Percentiles rank a stretch among this genome's conserved stretches.
Conservation (phyloP, 1,139 yeast species). For the Kurtzmaniella natalensis region DNA sequence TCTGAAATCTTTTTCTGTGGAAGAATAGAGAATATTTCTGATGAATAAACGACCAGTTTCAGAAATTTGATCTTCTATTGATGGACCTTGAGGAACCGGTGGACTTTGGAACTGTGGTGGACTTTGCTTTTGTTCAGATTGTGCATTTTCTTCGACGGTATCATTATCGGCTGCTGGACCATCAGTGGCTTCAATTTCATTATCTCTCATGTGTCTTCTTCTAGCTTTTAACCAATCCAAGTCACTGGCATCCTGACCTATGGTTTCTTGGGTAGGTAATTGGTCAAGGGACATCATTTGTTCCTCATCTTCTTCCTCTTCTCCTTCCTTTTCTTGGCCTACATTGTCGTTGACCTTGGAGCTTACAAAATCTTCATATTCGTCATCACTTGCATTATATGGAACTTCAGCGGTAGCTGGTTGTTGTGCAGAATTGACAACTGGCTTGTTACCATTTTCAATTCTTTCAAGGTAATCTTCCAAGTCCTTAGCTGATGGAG, state of each 20-base stretch:
- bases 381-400: conserved; percentile 61
- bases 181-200: conserved; percentile 16
- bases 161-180: not conserved
- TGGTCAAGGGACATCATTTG: conserved; percentile 16
- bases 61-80: conserved; percentile 40
- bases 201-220: conserved; percentile 68
- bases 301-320: conserved; percentile 15
- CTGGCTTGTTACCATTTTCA: conserved; percentile 14
- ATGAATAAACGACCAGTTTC: conserved; percentile 81
- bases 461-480: conserved; percentile 34
- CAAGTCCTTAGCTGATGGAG: conserved; percentile 40
- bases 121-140: conserved; percentile 12
- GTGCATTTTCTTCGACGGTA: conserved; percentile 16
- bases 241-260: conserved; percentile 62
- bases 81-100: conserved; percentile 4
- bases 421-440: conserved; percentile 15
- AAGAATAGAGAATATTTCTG: conserved; percentile 77
- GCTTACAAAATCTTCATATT: conserved; percentile 53
- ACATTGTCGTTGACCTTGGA: conserved; percentile 19
- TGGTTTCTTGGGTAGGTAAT: conserved; percentile 23
- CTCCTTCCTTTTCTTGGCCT: conserved; percentile 14
- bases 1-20: conserved; percentile 75
- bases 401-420: conserved; percentile 19
- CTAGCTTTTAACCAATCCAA: conserved; percentile 84
- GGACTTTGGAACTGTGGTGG: conserved; percentile 1